Evolutionary conservation across 805 yeast species (phyloP).

Genomic region (Nakazawaea molendinolei): DNA sequence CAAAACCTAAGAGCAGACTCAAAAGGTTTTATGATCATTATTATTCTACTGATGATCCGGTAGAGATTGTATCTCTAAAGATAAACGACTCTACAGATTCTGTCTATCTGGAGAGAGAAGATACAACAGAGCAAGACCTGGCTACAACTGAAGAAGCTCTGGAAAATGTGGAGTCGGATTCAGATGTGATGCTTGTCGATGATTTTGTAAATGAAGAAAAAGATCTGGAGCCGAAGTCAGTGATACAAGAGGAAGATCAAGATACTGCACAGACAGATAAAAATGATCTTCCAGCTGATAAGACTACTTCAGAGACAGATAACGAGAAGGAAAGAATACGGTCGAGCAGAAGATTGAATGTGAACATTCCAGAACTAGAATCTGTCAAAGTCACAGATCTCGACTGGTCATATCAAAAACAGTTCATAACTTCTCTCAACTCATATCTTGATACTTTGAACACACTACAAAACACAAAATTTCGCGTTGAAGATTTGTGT

Average conservation of each 20-base stretch:
- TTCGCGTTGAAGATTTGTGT: neutral
- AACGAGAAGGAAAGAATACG: constrained; percentile 25
- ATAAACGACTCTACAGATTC: constrained; percentile 14
- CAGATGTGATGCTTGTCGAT: too few species aligned
- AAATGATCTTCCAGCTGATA: neutral
- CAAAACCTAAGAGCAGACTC: constrained; percentile 33
- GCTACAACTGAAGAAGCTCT: too few species aligned
- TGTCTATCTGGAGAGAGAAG: constrained; percentile 3
- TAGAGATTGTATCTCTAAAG: constrained; percentile 36
- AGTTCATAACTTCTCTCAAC: constrained; percentile 6
- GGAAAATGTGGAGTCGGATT: too few species aligned
- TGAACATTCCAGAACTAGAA: constrained; percentile 1
- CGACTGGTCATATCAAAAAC: constrained; percentile 6
- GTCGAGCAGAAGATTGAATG: constrained; percentile 31
- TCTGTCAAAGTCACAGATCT: constrained; percentile 7
- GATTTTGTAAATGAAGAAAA: too few species aligned
- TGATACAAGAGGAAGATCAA: constrained; percentile 22
- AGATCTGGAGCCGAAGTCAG: too few species aligned
- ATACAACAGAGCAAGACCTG: constrained; percentile 12
- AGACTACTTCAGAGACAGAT: constrained; percentile 4
- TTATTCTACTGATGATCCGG: constrained; percentile 37
- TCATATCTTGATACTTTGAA: constrained; percentile 1
- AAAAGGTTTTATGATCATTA: constrained; percentile 46
- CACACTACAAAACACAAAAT: neutral
- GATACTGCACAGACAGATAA: constrained; percentile 7